Evolutionary conservation across 805 yeast species (phyloP), one percentile per base, ranked within the genome.

Genomic region (Candida piceae): DNA sequence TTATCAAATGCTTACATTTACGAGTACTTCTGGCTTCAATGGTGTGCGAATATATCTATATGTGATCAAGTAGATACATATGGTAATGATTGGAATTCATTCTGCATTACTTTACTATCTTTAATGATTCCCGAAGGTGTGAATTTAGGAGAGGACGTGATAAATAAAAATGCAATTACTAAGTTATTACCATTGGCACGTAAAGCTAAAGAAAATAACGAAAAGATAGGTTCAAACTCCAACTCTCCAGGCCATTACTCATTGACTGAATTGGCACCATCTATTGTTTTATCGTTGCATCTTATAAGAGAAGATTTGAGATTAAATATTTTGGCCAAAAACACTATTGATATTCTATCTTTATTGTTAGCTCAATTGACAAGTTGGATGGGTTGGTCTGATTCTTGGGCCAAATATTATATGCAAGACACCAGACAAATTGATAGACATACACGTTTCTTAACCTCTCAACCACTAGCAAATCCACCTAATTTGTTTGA

Each of bases 341-440:
- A 48, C 0, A 55, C 62, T 7, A 60, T 69, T 10, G 47, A 62
- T 4, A 58, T 59, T 22, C 48, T 89, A 20, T 77, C 82, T 0
- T 18, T 61, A 1, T 55, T 88, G 16, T 56, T 88, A n/a, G 64
- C 79, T 0, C 82, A 80, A 45, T 53, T 84, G 11, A 70, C 81
- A 0, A 47, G 65, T 10, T 76, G 85, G 79, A 74, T 81, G 76
- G 78, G 84, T 5, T 84, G 95, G 95, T 73, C 80, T 9, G 76
- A 67, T 1, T 40, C 49, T 0, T 84, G 95, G 96, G 53, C 61
- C 16, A 48, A 58, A 1, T 78, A 76, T 46, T 86, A 88, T 53
- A 61, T 58, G 46, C 46, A 60, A 3, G 63, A 65, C 6, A 36
- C 34, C 1, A 36, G 33, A 1, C 22, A 29, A 2, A 48, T 77